Evolutionary conservation across 257 asterid species (phyloP), one percentile per base, ranked within the genome.

Genomic region (Nyctanthes arbortristis): DNA sequence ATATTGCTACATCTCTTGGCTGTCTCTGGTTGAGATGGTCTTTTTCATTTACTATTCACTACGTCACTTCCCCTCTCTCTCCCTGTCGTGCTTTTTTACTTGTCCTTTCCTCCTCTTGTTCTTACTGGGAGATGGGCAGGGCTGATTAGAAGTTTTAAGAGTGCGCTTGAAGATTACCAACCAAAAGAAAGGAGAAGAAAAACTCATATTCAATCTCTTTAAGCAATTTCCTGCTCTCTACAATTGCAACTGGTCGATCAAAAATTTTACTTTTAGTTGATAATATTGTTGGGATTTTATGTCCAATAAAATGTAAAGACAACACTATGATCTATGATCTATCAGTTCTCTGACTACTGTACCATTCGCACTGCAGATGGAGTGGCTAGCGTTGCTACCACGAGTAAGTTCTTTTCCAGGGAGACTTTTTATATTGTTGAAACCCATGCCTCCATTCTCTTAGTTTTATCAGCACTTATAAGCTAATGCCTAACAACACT

Each of bases 341-440:
- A 37, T 47, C 28, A 31, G 63, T 73, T 72, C 27, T 72, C 75
- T 81, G 66, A 84, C 65, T 8, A 58, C 30, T 73, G 63, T 68
- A 47, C 78, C 52, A 13, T 59, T 28, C 36, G n/a, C 35, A 33
- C 69, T 82, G 84, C 93, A 92, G 98, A 87, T 87, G 96, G 94
- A 59, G 68, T 87, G 77, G 78, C 87, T 68, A 76, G 81, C 34
- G 61, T 89, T 75, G 84, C 81, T 39, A 89, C 96, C 56, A 92
- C 97, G 40, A 71, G 98, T 89, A 87, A 83, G 93, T 82, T 67
- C 64, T 35, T 13, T 61, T n/a, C 27, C 34, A 14, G 27, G 60
- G 37, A 22, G 4, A 61, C n/a, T 32, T 37, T 62, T 32, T 52
- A 3, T 60, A 61, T 10, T 4, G 24, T 8, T 32, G 24, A 30